Base-by-base conservation (phyloP, 192 early-diverging fungal genomes). In the Glomus cerebriforme region DNA sequence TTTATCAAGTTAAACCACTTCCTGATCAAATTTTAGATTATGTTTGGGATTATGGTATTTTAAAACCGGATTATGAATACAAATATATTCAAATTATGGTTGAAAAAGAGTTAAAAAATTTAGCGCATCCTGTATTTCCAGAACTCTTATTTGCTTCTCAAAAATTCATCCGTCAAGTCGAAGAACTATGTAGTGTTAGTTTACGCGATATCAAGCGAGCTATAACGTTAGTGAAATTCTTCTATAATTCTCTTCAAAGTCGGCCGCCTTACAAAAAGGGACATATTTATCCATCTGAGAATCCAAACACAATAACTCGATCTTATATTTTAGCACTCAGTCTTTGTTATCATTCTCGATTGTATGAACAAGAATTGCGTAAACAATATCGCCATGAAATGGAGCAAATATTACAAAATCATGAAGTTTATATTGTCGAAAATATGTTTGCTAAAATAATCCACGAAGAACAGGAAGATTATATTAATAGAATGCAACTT, bases 191-290 rank as follows among this genome's bases (percentile, higher is more conserved):
- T 27, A 77, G 59, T 39, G 75, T 77, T 31, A 77, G 75, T 62
- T 47, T 77, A 13, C 75, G 75, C 22, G 75, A 77, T 49, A 31
- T 77, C 6, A 77, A 65, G 22, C 58, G 75, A 60, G 59, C 75
- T 9, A 54, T 77, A 13, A 54, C 7, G 34, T 45, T 45, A 12
- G 43, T 45, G 10, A 45, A 45, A 45, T 45, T 45, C 43, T 45
- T 45, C 7, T 39, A 39, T 39, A 39, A 39, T 39, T 39, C 37
- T 39, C 7, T 39, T 39, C 3, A 39, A 7, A 12, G 7, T 45
- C 43, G 10, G 0, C 10, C 43, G 10, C 0, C 43, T 27, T 65
- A 54, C 59, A 26, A 65, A 9, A 12, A 10, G 43, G 10, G 43
- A 45, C 7, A 45, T 10, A 12, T 7, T 5, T 45, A 45, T 45